Evolutionary conservation across 2,329 filamentous ascomycete genomes (phyloP).

Genomic region (Cadophora sp.): DNA sequence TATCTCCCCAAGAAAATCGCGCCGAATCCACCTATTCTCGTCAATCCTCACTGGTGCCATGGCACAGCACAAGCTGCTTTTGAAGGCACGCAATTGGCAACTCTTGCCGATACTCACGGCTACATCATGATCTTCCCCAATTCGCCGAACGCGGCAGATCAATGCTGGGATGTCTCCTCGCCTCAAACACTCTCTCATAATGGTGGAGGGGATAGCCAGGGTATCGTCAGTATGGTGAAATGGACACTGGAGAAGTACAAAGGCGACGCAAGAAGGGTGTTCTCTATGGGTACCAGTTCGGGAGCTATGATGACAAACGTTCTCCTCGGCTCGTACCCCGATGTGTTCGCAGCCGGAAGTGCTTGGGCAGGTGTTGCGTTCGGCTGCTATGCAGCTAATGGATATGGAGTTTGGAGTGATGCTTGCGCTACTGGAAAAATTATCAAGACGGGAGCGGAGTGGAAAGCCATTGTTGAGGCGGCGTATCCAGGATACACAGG

Average conservation of each 20-base stretch:
- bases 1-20: slow-evolving; percentile 34
- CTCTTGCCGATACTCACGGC: slow-evolving; percentile 58
- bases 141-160: slow-evolving; percentile 53
- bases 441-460: slow-evolving; percentile 50
- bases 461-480: slow-evolving; percentile 55
- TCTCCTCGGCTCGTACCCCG: slow-evolving; percentile 55
- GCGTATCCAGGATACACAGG: slow-evolving; percentile 49
- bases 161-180: slow-evolving; percentile 66
- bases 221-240: slow-evolving; percentile 64
- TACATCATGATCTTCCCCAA: slow-evolving; percentile 67
- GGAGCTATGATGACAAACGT: slow-evolving; percentile 62
- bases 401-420: slow-evolving; percentile 55
- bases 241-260: slow-evolving; percentile 59
- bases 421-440: slow-evolving; percentile 52
- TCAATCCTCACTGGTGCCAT: slow-evolving; percentile 35
- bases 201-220: slow-evolving; percentile 61
- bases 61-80: slow-evolving; percentile 50
- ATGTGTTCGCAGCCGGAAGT: slow-evolving; percentile 54
- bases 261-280: slow-evolving; percentile 58
- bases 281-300: slow-evolving; percentile 57
- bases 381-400: slow-evolving; percentile 50
- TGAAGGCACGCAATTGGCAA: slow-evolving; percentile 53
- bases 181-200: slow-evolving; percentile 58
- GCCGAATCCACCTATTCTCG: slow-evolving; percentile 34
- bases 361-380: slow-evolving; percentile 54